Evolutionary conservation across 768 basidiomycete genomes (phyloP).

Genomic region (Naganishia antarctica): DNA sequence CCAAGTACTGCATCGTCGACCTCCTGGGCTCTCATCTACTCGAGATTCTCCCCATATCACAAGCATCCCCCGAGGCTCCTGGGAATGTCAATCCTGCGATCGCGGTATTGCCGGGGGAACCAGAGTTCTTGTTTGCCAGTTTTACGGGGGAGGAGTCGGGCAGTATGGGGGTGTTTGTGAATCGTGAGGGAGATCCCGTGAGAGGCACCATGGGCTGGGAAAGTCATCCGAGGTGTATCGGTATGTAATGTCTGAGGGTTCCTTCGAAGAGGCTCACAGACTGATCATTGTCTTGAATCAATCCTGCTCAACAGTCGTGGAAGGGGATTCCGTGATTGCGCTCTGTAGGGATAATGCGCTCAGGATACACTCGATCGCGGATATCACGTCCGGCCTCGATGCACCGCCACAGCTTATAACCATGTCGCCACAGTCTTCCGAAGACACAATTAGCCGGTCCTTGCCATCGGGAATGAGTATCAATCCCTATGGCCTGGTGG

Average conservation of each 20-base stretch:
- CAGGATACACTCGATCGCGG: constrained; percentile 68
- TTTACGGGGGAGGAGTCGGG: constrained; percentile 65
- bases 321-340: constrained; percentile 73
- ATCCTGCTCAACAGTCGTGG: constrained; percentile 57
- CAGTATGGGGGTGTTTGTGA: constrained; percentile 82
- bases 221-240: constrained; percentile 66
- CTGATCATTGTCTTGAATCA: not conserved
- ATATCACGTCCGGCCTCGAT: constrained; percentile 52
- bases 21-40: constrained; percentile 65
- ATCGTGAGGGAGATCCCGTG: constrained; percentile 76
- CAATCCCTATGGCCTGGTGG: constrained; percentile 44
- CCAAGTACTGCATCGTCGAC: constrained; percentile 72
- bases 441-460: not conserved
- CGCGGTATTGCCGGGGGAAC: constrained; percentile 62
- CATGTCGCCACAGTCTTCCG: constrained; percentile 32
- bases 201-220: constrained; percentile 85
- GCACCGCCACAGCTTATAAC: constrained; percentile 63
- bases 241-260: constrained; percentile 54
- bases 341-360: constrained; percentile 73
- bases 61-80: constrained; percentile 52
- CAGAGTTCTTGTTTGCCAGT: constrained; percentile 79
- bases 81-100: constrained; percentile 63
- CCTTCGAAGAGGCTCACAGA: not conserved
- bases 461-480: constrained; percentile 44
- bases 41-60: constrained; percentile 72